Evolutionary conservation across 2,329 filamentous ascomycete genomes (phyloP), one percentile per base, ranked within the genome.

Genomic region (Ceratocystis colombiana): DNA sequence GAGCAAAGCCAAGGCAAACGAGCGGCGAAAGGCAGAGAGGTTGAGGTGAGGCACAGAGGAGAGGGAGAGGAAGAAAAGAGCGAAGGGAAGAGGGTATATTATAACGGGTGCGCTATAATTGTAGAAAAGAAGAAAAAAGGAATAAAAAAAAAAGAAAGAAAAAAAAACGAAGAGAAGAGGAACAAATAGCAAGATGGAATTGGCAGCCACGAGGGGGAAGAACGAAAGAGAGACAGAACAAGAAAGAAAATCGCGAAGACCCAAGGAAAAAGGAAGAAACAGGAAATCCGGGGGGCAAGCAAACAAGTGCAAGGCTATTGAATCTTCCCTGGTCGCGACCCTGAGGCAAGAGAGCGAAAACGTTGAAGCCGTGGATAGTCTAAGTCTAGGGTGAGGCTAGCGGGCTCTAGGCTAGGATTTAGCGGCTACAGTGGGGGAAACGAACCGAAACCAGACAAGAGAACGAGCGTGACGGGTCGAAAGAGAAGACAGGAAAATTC

Each of bases 81-180:
- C 8, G 48, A 25, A 25, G 48, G 22, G 33, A 59, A 59, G 17
- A 59, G 10, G 53, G 53, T 37, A 33, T 33, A 30, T 33, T 33
- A 33, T 59, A 30, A 30, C 28, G 53, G 12, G 12, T 59, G 53
- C 20, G 53, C 28, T 59, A 59, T 59, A 59, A 53, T 53, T 53
- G 48, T 22, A 45, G 33, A 30, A 28, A 22, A 30, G 17, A 53
- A 55, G 5, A 48, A 22, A n/a, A 22, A 25, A 57, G 3, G 46
- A 8, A 10, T 17, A 22, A 25, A 64, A 57, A 41, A 25, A 64
- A 25, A 25, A 55, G 44, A 17, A 37, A 3, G 2, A 17, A 2
- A 2, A 20, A 20, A 7, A 44, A 17, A 6, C n/a, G 17, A 64
- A 57, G 25, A 55, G n/a, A 44, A 5, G 17, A 17, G 17, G 5